Evolutionary conservation across 108 stramenopile genomes (phyloP).

Genomic region (Skeletonema potamos): DNA sequence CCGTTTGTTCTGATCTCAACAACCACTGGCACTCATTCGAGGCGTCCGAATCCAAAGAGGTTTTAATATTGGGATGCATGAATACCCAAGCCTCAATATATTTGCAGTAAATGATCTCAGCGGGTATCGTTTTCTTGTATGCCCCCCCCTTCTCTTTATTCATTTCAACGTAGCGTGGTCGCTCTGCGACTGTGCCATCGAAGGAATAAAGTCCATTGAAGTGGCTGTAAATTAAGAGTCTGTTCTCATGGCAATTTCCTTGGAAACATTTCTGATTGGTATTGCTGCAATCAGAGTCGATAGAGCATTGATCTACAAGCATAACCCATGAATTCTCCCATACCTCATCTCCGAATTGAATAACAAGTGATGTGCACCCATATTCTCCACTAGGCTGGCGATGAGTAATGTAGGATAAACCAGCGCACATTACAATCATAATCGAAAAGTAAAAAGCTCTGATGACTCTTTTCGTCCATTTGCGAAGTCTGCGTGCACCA

Average conservation of each 20-base stretch:
- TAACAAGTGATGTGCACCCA: not conserved
- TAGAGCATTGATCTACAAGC: not conserved
- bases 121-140: conserved; percentile 5
- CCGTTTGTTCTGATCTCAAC: conserved; percentile 12
- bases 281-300: not conserved
- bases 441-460: not conserved
- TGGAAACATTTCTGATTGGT: not conserved
- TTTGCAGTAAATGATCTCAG: conserved; percentile 38
- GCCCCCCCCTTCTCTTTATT: conserved; percentile 23
- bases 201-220: conserved; percentile 37
- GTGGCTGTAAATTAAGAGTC: conserved; percentile 28
- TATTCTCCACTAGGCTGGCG: not conserved
- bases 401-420: not conserved
- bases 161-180: conserved; percentile 24
- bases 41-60: not conserved
- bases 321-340: conserved; percentile 30
- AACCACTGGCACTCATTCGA: conserved; percentile 18
- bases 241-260: conserved; percentile 5
- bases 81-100: conserved; percentile 25
- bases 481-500: not conserved
- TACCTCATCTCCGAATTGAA: conserved; percentile 35
- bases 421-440: not conserved
- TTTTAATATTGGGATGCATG: conserved; percentile 9
- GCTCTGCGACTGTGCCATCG: not conserved
- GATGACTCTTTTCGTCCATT: not conserved